Evolutionary conservation across 2,329 filamentous ascomycete species (phyloP).

Genomic region (Escovopsis sp.): DNA sequence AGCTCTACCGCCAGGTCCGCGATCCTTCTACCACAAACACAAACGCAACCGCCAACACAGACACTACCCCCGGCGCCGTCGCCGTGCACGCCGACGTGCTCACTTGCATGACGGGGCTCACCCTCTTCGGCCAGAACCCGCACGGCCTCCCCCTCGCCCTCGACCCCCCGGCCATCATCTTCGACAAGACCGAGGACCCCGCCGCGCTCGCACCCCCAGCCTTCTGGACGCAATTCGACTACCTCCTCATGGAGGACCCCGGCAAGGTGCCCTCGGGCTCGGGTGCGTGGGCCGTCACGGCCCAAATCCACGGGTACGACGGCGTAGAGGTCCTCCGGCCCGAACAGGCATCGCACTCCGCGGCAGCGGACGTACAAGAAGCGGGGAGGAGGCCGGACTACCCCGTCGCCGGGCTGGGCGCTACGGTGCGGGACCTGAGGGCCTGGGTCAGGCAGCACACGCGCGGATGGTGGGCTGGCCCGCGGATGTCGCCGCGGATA

Average conservation of each 20-base stretch:
- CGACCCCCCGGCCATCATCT: conserved; percentile 19
- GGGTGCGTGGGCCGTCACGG: conserved; percentile 38
- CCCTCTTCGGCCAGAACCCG: conserved; percentile 44
- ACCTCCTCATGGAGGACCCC: conserved; percentile 42
- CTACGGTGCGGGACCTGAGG: conserved; percentile 23
- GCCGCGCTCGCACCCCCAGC: conserved; percentile 26
- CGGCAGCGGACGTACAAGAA: neutral
- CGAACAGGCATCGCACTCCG: conserved; percentile 14
- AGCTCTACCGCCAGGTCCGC: conserved; percentile 27
- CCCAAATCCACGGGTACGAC: conserved; percentile 40
- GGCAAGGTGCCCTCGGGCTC: conserved; percentile 19
- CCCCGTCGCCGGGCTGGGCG: conserved; percentile 31
- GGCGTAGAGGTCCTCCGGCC: conserved; percentile 45
- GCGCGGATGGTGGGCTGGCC: conserved; percentile 51
- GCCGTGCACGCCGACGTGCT: conserved; percentile 49
- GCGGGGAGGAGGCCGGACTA: conserved; percentile 1
- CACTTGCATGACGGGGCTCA: conserved; percentile 57
- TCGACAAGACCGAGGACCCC: conserved; percentile 50
- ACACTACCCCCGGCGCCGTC: conserved; percentile 17
- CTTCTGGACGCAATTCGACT: conserved; percentile 54
- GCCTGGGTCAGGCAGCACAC: conserved; percentile 29
- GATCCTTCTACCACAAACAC: no score
- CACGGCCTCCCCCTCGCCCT: conserved; percentile 22
- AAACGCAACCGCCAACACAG: no score
- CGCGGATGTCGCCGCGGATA: conserved; percentile 42